A percentile compares a stretch with the other conserved stretches of the same genome.
Evolutionary conservation across 2,329 filamentous ascomycete species (phyloP).

Genomic region (Xylariaceae sp.): DNA sequence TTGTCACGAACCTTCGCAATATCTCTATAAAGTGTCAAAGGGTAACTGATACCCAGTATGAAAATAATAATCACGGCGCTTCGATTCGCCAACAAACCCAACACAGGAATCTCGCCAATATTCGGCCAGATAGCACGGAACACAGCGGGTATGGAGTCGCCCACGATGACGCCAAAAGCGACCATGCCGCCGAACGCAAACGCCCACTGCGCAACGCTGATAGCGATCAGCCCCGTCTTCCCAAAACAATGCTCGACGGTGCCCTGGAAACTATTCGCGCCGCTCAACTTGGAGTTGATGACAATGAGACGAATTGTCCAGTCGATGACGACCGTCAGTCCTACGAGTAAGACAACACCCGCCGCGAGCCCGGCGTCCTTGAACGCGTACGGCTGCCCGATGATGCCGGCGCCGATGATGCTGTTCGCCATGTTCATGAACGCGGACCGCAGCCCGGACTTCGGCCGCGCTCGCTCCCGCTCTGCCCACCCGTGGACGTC

Average conservation of each 20-base stretch:
- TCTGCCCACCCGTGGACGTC: conserved; percentile 48
- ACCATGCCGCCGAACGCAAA: conserved; percentile 99
- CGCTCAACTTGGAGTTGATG: conserved; percentile 94
- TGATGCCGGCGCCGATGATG: conserved; percentile 78
- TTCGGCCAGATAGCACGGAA: conserved; percentile 77
- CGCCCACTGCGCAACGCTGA: conserved; percentile 87
- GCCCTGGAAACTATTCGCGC: conserved; percentile 88
- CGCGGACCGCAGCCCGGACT: conserved; percentile 78
- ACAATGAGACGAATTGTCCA: conserved; percentile 98
- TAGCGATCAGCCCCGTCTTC: conserved; percentile 79
- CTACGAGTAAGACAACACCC: conserved; percentile 73
- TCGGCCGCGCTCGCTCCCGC: conserved; percentile 62
- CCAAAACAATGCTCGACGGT: conserved; percentile 97
- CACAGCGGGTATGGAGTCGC: conserved; percentile 93
- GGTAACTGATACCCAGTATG: conserved; percentile 80
- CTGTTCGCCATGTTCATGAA: conserved; percentile 99
- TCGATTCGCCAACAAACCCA: conserved; percentile 79
- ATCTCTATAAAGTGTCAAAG: conserved; percentile 88
- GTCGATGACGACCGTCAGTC: conserved; percentile 80
- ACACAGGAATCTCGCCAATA: conserved; percentile 65
- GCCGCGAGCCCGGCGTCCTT: conserved; percentile 82
- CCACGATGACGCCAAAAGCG: conserved; percentile 95
- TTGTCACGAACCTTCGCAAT: conserved; percentile 75
- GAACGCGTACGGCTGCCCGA: conserved; percentile 92
- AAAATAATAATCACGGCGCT: conserved; percentile 84